A percentile compares a stretch with the other conserved stretches of the same genome.
phyloP scores from a whole-genome alignment of 164 flowering plant species.

The Vitis cinerea region DNA sequence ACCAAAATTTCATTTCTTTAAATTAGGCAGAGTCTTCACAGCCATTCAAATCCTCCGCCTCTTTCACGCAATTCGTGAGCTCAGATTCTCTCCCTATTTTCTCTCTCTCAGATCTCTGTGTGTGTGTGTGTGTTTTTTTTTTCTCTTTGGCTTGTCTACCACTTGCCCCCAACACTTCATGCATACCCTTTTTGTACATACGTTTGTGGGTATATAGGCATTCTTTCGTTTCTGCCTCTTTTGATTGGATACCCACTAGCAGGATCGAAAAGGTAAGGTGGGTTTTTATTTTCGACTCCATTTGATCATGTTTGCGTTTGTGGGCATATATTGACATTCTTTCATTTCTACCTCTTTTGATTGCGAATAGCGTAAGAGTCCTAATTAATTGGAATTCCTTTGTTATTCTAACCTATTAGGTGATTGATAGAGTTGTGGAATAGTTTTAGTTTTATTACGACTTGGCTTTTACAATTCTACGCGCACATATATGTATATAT shows the following conservation, averaged over 20 bases:
- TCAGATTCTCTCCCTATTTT: slow-evolving; percentile 17
- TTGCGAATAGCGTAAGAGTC: no score
- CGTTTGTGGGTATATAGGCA: not conserved
- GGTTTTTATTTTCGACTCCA: slow-evolving; percentile 4
- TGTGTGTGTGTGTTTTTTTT: not conserved
- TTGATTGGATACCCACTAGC: not conserved
- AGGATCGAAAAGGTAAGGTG: slow-evolving; percentile 1
- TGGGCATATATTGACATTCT: no score
- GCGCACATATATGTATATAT: no score
- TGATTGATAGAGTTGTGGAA: slow-evolving; percentile 10
- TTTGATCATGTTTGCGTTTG: not conserved
- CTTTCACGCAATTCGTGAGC: not conserved
- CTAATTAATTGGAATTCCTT: not conserved
- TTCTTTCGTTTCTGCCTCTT: not conserved
- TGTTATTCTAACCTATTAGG: slow-evolving; percentile 1
- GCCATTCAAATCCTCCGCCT: slow-evolving; percentile 17
- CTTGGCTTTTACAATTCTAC: no score
- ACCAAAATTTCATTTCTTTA: slow-evolving; percentile 7
- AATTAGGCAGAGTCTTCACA: slow-evolving; percentile 10
- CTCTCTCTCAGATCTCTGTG: not conserved
- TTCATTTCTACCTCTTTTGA: no score
- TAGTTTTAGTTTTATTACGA: no score
- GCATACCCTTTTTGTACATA: not conserved
- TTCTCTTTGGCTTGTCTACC: not conserved
- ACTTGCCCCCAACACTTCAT: not conserved